Conservation (phyloP, 2,329 filamentous ascomycete genomes). For the Pseudocercospora pini-densiflorae region DNA sequence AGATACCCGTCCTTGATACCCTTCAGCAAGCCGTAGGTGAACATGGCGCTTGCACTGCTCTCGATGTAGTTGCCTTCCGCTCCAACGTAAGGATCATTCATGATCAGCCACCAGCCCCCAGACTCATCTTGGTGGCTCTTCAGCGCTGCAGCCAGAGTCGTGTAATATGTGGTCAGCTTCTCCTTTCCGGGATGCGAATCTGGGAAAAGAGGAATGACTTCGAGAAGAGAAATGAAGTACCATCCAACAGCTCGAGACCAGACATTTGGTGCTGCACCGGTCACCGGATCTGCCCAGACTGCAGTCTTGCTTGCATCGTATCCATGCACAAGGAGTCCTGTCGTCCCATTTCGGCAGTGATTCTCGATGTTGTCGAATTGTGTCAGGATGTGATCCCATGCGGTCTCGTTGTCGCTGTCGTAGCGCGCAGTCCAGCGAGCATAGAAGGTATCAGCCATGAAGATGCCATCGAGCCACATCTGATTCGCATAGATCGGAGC, state of each 20-base stretch:
- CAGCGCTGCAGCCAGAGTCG: conserved; percentile 46
- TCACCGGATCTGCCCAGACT: conserved; percentile 57
- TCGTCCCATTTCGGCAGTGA: conserved; percentile 47
- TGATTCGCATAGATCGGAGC: conserved; percentile 51
- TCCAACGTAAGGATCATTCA: conserved; percentile 58
- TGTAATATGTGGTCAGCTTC: conserved; percentile 42
- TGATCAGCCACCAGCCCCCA: conserved; percentile 63
- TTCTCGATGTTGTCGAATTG: conserved; percentile 50
- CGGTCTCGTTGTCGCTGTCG: conserved; percentile 25
- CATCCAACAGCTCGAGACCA: conserved; percentile 61
- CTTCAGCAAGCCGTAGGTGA: conserved; percentile 58
- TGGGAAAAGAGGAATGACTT: conserved; percentile 49
- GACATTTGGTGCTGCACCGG: conserved; percentile 57
- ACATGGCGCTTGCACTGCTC: conserved; percentile 63
- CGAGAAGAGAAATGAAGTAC: conserved; percentile 58
- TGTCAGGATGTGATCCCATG: conserved; percentile 41
- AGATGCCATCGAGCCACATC: conserved; percentile 60
- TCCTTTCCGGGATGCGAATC: conserved; percentile 41
- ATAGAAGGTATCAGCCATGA: conserved; percentile 53
- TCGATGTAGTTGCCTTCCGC: conserved; percentile 61
- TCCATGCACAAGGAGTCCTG: conserved; percentile 57
- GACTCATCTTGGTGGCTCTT: conserved; percentile 54
- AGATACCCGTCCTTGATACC: conserved; percentile 49
- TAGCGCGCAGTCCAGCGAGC: conserved; percentile 35
- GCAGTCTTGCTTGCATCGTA: conserved; percentile 57